Base-by-base conservation (phyloP, 345 rosid genomes). In the Kernera saxatilis region DNA sequence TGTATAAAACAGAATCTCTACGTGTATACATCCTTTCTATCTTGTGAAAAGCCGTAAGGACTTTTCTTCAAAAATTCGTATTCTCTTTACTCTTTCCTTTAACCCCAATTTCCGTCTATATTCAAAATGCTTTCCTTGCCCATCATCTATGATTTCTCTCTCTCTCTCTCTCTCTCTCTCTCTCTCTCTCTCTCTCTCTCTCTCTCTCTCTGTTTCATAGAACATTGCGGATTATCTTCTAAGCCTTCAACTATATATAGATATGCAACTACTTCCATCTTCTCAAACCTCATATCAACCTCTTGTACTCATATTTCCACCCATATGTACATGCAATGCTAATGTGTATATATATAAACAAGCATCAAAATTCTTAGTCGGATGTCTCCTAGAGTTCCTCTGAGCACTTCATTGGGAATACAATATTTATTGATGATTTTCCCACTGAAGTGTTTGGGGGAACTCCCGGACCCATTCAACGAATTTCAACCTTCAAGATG, bases 371-470 rank as follows among this genome's bases (percentile, higher is more conserved):
- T 25, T 23, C 2, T 8, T 41, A 14, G 63, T 67, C 40, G 63
- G 41, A 67, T 67, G 71, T 52, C 71, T 67, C 71, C 71, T 39
- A 67, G 71, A 52, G 49, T 37, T 67, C 71, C 48, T 67, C 71
- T 67, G 71, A 67, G 4, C 59, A 66, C 70, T 66, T 66, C 70
- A 66, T 7, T 50, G 61, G 30, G 41, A 0, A 29, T 8, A 8
- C 22, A 53, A 3, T 6, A 6, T 15, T 30, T 11, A 35, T 14
- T 12, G 7, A 18, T 30, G 32, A 19, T n/a, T 64, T 37, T 27
- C 43, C 40, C 51, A 53, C 72, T 67, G 72, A 67, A 67, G 72
- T 67, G 72, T 67, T 67, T 67, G 72, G 72, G 71, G 62, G 72
- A 67, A 67, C 72, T 67, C 72, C 52, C 30, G 63, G 53, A 53